Evolutionary conservation across 2,329 filamentous ascomycete genomes (phyloP).

Genomic region (Hypoxylon sp.): DNA sequence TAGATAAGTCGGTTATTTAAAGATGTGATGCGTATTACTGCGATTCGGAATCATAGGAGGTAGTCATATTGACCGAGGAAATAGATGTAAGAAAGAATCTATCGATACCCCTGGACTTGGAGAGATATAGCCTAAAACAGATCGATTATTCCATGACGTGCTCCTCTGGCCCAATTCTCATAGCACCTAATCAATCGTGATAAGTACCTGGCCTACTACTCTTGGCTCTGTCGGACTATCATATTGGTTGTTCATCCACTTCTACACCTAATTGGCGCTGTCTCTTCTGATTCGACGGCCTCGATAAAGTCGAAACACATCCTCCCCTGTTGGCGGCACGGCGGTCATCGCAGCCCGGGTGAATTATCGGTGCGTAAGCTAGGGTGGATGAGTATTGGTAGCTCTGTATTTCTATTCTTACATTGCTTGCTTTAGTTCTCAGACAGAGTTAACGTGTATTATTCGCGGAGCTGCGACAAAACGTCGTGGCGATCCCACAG

Average conservation of each 20-base stretch:
- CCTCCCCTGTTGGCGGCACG: conserved; percentile 9
- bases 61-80: neutral
- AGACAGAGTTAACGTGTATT: conserved; percentile 19
- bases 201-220: neutral
- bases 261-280: neutral
- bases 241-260: conserved; percentile 7
- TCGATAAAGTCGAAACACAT: conserved; percentile 31
- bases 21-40: neutral
- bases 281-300: conserved; percentile 22
- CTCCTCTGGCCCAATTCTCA: neutral
- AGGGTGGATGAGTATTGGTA: neutral
- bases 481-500: conserved; percentile 45
- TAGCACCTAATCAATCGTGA: neutral
- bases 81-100: conserved; percentile 6
- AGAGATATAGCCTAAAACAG: conserved; percentile 8
- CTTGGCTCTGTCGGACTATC: conserved; percentile 22
- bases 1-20: neutral
- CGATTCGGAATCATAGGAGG: neutral
- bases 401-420: conserved; percentile 4
- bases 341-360: neutral
- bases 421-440: conserved; percentile 17
- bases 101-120: conserved; percentile 23
- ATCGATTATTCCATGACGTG: neutral
- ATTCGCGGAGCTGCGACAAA: conserved; percentile 39
- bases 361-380: conserved; percentile 16